A percentile compares a stretch with the other conserved stretches of the same genome.
Conservation (phyloP, 306 rosid genomes). For the Sicyos edulis region DNA sequence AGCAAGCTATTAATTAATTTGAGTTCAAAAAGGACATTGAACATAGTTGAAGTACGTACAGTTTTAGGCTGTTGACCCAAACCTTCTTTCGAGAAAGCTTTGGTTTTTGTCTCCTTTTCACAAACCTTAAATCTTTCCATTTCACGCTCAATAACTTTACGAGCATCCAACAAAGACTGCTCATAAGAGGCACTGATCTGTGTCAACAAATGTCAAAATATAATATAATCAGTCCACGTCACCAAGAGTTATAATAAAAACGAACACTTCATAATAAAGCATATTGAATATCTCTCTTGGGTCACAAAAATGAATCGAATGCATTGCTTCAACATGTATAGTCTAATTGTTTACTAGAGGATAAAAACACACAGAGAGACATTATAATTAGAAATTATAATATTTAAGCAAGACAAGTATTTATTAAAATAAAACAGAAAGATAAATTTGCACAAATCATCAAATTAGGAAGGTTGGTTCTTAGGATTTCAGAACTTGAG, state of each 20-base stretch:
- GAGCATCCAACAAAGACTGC: constrained; percentile 95
- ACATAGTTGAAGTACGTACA: constrained; percentile 39
- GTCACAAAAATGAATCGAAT: not conserved
- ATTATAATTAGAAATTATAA: not conserved
- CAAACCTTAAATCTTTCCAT: constrained; percentile 97
- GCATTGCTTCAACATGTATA: not conserved
- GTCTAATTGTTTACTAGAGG: not conserved
- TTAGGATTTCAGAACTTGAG: constrained; percentile 2
- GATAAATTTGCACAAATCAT: not conserved
- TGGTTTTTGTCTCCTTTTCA: constrained; percentile 95
- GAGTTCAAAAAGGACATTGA: not conserved
- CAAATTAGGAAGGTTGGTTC: constrained; percentile 11
- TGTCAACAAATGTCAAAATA: constrained; percentile 34
- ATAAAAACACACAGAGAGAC: not conserved
- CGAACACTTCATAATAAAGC: not conserved
- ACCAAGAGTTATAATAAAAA: constrained; percentile 21
- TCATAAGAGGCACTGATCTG: constrained; percentile 98
- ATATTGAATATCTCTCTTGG: not conserved
- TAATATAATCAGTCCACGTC: constrained; percentile 26
- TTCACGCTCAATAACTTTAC: constrained; percentile 88
- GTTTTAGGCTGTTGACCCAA: constrained; percentile 96
- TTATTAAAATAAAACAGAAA: not conserved
- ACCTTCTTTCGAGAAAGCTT: constrained; percentile 97
- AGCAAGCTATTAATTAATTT: not conserved
- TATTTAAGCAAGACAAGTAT: not conserved